Conservation (phyloP, 352 stramenopile species). For the Globisporangium acanthophoron region DNA sequence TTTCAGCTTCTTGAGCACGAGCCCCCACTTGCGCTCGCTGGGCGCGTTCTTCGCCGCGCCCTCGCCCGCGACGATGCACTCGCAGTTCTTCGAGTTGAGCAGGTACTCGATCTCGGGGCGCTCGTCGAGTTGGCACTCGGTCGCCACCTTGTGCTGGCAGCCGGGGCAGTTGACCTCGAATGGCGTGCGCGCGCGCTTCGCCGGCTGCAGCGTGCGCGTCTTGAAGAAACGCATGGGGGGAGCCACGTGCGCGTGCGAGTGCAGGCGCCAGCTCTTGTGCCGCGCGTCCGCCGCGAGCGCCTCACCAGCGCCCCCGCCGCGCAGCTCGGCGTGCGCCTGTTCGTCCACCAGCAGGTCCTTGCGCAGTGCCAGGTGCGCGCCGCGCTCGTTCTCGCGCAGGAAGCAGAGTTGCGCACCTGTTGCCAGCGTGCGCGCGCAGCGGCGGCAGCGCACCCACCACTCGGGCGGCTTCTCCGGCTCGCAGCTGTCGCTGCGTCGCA, state of each 20-base stretch:
- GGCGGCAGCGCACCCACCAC: constrained; percentile 13
- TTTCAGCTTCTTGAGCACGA: constrained; percentile 28
- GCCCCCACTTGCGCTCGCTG: constrained; percentile 25
- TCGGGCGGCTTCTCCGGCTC: not conserved
- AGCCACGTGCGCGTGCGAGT: constrained; percentile 19
- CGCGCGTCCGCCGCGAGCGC: not conserved
- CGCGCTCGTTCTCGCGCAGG: constrained; percentile 14
- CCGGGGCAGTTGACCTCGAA: constrained; percentile 48
- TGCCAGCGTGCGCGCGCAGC: constrained; percentile 9
- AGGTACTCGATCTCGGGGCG: constrained; percentile 34
- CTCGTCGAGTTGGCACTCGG: constrained; percentile 41
- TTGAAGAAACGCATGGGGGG: constrained; percentile 43
- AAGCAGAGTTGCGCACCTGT: constrained; percentile 11
- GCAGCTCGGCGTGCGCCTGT: not conserved
- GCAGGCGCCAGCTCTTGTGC: constrained; percentile 25
- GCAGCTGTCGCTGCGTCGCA: not conserved
- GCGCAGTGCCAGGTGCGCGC: constrained; percentile 11
- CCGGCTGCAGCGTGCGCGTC: constrained; percentile 29
- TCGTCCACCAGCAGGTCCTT: constrained; percentile 13
- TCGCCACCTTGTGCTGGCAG: constrained; percentile 47
- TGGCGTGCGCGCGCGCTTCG: constrained; percentile 30
- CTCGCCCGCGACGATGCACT: constrained; percentile 23
- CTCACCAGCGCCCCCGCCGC: not conserved
- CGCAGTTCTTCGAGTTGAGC: constrained; percentile 45
- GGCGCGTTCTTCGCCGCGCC: not conserved